These are phyloP conservation scores for Ustilago esculenta DNA, from an alignment of 1,284 basidiomycete species.

Conservation along the genomic window DNA sequence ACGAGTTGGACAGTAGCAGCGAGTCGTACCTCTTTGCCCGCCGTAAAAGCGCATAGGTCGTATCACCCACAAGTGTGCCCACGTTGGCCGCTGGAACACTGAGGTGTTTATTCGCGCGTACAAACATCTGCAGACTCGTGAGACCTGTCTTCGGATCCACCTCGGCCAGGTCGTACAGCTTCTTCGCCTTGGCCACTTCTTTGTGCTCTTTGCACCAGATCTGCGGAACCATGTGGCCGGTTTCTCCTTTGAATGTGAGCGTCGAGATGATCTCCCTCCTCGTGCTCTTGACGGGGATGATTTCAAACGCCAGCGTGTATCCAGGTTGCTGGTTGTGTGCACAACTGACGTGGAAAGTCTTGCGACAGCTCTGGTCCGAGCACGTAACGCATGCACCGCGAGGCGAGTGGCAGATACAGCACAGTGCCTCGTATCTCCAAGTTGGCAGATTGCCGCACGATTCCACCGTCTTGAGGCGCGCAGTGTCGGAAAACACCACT, in stretches of 20 bases:
- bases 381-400: conserved; percentile 83
- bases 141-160: conserved; percentile 79
- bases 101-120: conserved; percentile 82
- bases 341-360: conserved; percentile 86
- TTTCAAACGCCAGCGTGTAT: conserved; percentile 87
- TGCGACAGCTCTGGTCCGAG: conserved; percentile 75
- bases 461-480: conserved; percentile 79
- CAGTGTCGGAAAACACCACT: conserved; percentile 79
- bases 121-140: conserved; percentile 87
- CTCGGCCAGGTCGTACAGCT: conserved; percentile 83
- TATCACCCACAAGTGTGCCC: conserved; percentile 31
- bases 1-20: neutral
- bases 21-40: conserved; percentile 55
- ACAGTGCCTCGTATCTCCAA: conserved; percentile 67
- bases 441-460: conserved; percentile 79
- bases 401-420: conserved; percentile 73
- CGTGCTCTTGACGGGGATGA: conserved; percentile 75
- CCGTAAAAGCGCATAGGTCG: conserved; percentile 54
- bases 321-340: conserved; percentile 78
- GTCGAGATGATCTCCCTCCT: conserved; percentile 70
- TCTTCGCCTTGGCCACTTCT: conserved; percentile 71
- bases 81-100: conserved; percentile 5
- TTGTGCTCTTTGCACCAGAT: conserved; percentile 86
- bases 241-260: conserved; percentile 84
- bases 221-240: conserved; percentile 82